A percentile compares a stretch with the other conserved stretches of the same genome.
Conservation (phyloP, 257 asterid species). For the Solanum clarkiae region DNA sequence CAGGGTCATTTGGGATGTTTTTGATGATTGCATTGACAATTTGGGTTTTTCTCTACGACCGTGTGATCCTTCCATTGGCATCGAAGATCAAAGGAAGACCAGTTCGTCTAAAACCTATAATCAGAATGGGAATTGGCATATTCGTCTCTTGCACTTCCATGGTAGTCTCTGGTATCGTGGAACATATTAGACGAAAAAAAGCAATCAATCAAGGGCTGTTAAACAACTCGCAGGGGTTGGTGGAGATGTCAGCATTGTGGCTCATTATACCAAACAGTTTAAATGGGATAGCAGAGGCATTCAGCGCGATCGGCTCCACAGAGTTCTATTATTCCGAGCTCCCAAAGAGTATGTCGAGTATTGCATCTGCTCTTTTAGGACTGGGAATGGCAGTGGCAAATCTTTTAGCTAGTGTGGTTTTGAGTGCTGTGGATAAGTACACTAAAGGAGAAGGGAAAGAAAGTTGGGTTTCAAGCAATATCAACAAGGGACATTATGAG, state of each 20-base stretch:
- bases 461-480: constrained; percentile 48
- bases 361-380: constrained; percentile 39
- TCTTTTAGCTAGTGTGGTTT: constrained; percentile 31
- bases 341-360: constrained; percentile 51
- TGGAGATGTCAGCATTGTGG: constrained; percentile 64
- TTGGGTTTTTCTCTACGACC: constrained; percentile 48
- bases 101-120: constrained; percentile 21
- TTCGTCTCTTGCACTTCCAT: constrained; percentile 34
- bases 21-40: constrained; percentile 16
- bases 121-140: constrained; percentile 54
- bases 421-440: constrained; percentile 24
- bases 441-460: constrained; percentile 29
- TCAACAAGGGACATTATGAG: constrained; percentile 49
- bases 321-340: constrained; percentile 61
- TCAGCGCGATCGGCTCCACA: constrained; percentile 37
- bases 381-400: constrained; percentile 42
- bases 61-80: constrained; percentile 35
- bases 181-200: constrained; percentile 27
- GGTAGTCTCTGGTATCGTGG: constrained; percentile 35
- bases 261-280: constrained; percentile 36
- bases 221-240: constrained; percentile 20
- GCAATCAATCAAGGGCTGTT: constrained; percentile 35
- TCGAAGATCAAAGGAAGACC: constrained; percentile 32
- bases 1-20: neutral
- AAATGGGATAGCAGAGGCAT: constrained; percentile 50